These are phyloP conservation scores for Diphasiastrum complanatum DNA, from an alignment of 83 land plant species.

Conservation along the genomic window DNA sequence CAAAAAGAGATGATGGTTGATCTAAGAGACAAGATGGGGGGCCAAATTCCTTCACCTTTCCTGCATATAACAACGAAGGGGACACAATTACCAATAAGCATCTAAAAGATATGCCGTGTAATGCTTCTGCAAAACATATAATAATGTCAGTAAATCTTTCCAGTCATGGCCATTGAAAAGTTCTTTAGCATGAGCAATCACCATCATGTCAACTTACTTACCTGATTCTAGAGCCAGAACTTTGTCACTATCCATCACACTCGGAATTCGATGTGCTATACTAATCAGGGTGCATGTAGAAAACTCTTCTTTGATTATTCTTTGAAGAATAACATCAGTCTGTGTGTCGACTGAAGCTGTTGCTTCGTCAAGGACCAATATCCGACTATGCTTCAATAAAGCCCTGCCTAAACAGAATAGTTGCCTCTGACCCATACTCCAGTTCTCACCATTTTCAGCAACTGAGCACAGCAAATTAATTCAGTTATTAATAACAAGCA, in stretches of 20 bases:
- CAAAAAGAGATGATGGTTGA: no score
- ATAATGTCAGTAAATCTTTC: no score
- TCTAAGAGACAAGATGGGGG: no score
- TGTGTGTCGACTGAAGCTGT: no score
- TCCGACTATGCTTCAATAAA: constrained; percentile 33
- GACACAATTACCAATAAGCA: no score
- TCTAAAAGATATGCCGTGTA: no score
- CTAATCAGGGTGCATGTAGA: constrained; percentile 25
- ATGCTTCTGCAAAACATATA: no score
- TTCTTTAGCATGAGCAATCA: no score
- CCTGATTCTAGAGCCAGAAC: constrained; percentile 19
- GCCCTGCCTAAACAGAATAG: constrained; percentile 53
- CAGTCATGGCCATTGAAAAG: no score
- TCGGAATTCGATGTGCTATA: constrained; percentile 28
- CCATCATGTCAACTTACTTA: no score
- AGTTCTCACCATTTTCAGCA: constrained; percentile 51
- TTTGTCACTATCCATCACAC: constrained; percentile 20
- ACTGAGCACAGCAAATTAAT: constrained; percentile 5
- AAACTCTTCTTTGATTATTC: constrained; percentile 15
- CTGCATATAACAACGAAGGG: no score
- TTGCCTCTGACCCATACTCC: constrained; percentile 70
- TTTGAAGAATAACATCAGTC: constrained; percentile 21
- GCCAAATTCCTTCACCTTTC: no score
- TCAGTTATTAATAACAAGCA: background rate
- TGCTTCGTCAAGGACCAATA: constrained; percentile 61